Evolutionary conservation across 495 filamentous ascomycete genomes (phyloP), one percentile per base, ranked within the genome.

Genomic region (Podospora pseudoanserina): DNA sequence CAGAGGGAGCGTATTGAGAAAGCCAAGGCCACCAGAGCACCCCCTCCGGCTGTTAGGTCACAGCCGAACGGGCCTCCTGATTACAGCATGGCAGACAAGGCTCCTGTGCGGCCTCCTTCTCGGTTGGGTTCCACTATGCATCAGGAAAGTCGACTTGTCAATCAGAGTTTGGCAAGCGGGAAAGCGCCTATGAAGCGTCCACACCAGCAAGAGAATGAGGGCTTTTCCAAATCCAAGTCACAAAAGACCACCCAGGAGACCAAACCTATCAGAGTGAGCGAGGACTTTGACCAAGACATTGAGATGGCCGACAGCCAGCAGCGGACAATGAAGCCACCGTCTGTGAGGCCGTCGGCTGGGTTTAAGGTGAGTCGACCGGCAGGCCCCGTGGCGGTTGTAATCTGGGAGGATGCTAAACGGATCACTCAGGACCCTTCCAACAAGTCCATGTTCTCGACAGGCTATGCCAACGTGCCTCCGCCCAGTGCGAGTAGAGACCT

Each of bases 271-370:
- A 82, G 87, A 11, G 84, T 82, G 76, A 88, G 86, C 26, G 82
- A 88, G 64, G 81, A 85, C 70, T 80, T 85, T 63, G 81, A 86
- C 30, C 77, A 85, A 65, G 78, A 82, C 53, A 66, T 74, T 7
- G 81, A 80, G 39, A 73, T 71, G 72, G 77, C 72, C 19, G 75
- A 78, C 30, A 78, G 75, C 55, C 80, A 81, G 44, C 68, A 62
- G 56, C 76, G 81, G 56, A 84, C 75, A 62, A 86, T 91, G 61
- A 94, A 91, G 81, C 91, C 92, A 59, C 39, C 39, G 39, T 92
- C 93, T 15, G 91, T 95, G 65, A 87, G 93, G 65, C 91, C 92
- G 69, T 92, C 92, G 2, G 88, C 81, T 65, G 91, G 91, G 65
- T 88, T 90, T 70, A 85, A 82, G 73, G 39, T 49, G 39, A 49